Conservation (phyloP, 495 filamentous ascomycete species). For the Penicillium bialowiezense region DNA sequence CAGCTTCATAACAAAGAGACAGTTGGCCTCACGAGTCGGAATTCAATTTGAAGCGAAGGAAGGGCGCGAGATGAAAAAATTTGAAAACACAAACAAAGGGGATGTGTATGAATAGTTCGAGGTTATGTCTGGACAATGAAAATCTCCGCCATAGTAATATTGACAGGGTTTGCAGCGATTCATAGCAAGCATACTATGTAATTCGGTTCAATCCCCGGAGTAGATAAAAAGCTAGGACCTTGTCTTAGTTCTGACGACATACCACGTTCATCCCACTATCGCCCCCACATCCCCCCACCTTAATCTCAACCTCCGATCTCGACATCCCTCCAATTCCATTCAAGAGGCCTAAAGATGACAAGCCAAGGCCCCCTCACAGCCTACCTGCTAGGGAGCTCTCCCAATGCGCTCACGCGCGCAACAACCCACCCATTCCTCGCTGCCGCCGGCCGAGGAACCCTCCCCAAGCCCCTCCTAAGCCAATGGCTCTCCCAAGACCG, state of each 20-base stretch:
- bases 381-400: conserved; percentile 28
- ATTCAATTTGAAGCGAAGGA: not conserved
- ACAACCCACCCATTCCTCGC: conserved; percentile 69
- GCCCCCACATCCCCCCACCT: conserved; percentile 1
- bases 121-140: conserved; percentile 3
- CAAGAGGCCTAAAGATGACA: conserved; percentile 17
- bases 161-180: too few relatives aligned
- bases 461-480: conserved; percentile 53
- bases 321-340: not conserved
- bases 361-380: conserved; percentile 28
- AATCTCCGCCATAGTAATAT: not conserved
- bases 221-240: not conserved
- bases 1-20: too few relatives aligned
- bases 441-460: conserved; percentile 60
- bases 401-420: conserved; percentile 45
- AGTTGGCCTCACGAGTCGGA: too few relatives aligned
- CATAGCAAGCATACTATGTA: too few relatives aligned
- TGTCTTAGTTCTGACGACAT: conserved; percentile 10
- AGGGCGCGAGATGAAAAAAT: conserved; percentile 1
- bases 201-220: not conserved
- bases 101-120: not conserved
- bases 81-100: conserved; percentile 1
- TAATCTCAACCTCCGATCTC: not conserved
- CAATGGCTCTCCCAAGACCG: conserved; percentile 76
- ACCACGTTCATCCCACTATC: conserved; percentile 7